Percentiles rank a stretch among this genome's conserved stretches.
Conservation (phyloP, 2,329 filamentous ascomycete genomes). For the Fusarium azukiicola region DNA sequence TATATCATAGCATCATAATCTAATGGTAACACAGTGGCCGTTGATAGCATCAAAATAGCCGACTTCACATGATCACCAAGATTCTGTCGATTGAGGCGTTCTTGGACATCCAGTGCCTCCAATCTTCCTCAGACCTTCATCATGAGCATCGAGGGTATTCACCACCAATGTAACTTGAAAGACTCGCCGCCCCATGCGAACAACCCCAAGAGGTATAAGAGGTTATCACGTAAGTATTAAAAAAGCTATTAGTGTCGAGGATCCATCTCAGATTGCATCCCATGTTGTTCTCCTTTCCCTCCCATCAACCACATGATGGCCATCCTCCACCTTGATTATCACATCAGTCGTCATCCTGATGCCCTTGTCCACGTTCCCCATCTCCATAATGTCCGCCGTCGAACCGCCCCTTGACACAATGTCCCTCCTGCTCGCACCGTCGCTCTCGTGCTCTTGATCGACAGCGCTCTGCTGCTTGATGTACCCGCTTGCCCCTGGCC, state of each 20-base stretch:
- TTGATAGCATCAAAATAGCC: no score
- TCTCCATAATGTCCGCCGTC: constrained; percentile 35
- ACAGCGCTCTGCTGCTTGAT: constrained; percentile 40
- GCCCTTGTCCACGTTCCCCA: constrained; percentile 41
- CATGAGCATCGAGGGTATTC: no score
- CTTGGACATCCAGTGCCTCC: no score
- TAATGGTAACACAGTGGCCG: no score
- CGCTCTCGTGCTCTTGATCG: constrained; percentile 26
- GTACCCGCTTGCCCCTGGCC: constrained; percentile 39
- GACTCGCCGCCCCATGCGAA: no score
- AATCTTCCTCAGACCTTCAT: no score
- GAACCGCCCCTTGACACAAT: constrained; percentile 37
- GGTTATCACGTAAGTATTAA: background rate
- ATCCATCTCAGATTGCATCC: constrained; percentile 40
- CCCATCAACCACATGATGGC: constrained; percentile 9
- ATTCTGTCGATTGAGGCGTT: no score
- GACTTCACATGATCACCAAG: no score
- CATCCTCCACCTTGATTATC: constrained; percentile 46
- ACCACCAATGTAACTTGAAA: no score
- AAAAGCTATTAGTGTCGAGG: background rate
- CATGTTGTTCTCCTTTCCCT: constrained; percentile 46
- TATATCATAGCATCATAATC: no score
- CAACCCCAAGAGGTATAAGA: no score
- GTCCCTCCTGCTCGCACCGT: constrained; percentile 18
- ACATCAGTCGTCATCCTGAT: constrained; percentile 51